Base-by-base conservation (phyloP, 2,329 filamentous ascomycete species). In the Sporothrix brasiliensis region DNA sequence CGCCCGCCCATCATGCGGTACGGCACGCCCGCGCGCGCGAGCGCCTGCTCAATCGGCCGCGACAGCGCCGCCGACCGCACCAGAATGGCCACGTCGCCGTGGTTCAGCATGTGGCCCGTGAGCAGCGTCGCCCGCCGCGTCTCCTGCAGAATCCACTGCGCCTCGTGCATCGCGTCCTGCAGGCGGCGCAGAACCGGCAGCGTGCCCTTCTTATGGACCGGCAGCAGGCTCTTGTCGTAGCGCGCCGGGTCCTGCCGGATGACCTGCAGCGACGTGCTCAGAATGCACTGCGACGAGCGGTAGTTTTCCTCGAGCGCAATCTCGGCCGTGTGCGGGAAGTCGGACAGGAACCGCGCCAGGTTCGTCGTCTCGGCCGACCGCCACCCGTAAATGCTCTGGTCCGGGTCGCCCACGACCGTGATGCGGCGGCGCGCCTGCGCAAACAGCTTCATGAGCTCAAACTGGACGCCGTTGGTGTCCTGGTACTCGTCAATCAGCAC, bases 381-480 rank as follows among this genome's bases (percentile, higher is more conserved):
- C 85, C 96, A 99, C 24, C 94, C 92, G 78, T 98, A 99, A 70
- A 99, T 99, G 78, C 94, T 97, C 79, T 99, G 94, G 78, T 99
- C 95, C 0, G 95, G 94, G 77, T 99, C 94, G 47, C 94, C 95
- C 4, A 99, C 95, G 72, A 97, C 92, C 0, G 94, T 98, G 74
- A 98, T 94, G n/a, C 89, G 86, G 70, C 88, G 86, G 56, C 86
- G 85, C 27, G 84, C 81, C 72, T 92, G 88, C 1, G 94, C 92
- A 76, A 99, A 90, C 0, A 97, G 85, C 73, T 87, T 90, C 93
- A 97, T 97, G 54, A 99, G 83, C 75, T 97, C 93, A 76, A 97
- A 98, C 79, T 99, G 94, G 4, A 97, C 90, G 24, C 92, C 87
- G 77, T 98, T 99, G 9, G 94, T 98, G 80, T 99, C 94, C 80